Percentiles rank a stretch among this genome's conserved stretches.
phyloP scores from a whole-genome alignment of 177 flowering plant species.

The Telopea speciosissima region DNA sequence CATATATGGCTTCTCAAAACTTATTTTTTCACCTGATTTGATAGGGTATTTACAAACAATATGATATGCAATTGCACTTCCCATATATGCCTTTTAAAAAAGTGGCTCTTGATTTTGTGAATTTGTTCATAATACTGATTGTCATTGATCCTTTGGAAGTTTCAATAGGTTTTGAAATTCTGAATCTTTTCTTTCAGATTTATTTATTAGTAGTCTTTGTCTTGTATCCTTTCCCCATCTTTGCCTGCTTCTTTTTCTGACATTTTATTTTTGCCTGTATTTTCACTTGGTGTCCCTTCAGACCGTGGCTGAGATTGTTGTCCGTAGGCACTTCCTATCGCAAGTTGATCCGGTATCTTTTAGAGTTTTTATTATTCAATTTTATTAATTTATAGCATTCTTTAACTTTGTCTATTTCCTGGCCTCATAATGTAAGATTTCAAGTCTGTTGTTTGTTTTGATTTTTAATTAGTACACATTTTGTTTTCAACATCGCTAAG shows the following conservation, averaged over 20 bases:
- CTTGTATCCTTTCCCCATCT: too few species aligned
- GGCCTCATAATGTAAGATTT: not conserved
- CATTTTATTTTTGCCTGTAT: conserved; percentile 3
- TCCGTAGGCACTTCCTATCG: conserved; percentile 55
- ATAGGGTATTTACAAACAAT: not conserved
- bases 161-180: not conserved
- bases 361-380: not conserved
- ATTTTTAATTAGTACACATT: too few species aligned
- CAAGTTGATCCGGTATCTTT: conserved; percentile 59
- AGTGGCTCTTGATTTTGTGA: not conserved
- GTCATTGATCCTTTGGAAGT: conserved; percentile 2
- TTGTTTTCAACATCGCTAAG: too few species aligned
- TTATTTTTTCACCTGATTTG: not conserved
- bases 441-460: too few species aligned
- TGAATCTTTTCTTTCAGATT: not conserved
- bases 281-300: conserved; percentile 30
- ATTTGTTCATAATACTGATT: not conserved
- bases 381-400: not conserved
- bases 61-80: not conserved
- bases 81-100: not conserved
- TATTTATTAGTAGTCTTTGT: too few species aligned
- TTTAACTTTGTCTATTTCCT: not conserved
- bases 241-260: not conserved
- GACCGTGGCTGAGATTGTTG: conserved; percentile 71
- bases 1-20: not conserved